Conservation (phyloP, 163 green algal species). For the Scenedesmus sp. region DNA sequence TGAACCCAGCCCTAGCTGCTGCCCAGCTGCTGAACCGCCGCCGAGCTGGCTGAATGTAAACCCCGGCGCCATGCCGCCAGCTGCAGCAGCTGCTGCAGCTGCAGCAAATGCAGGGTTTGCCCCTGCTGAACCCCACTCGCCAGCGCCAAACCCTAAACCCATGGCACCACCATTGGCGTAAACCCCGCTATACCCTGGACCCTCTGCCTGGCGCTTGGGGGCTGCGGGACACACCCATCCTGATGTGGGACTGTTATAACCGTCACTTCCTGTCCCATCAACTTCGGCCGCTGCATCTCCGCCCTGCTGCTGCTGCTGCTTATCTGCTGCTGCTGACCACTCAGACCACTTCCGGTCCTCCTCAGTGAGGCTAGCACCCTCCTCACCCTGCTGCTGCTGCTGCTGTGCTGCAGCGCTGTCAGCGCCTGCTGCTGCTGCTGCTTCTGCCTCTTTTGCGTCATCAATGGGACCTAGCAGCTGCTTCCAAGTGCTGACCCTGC, state of each 20-base stretch:
- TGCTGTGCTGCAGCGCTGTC: neutral
- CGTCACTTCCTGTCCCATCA: neutral
- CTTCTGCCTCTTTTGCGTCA: neutral
- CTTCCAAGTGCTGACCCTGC: neutral
- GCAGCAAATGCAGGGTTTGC: neutral
- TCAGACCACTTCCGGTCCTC: neutral
- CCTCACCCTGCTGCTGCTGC: neutral
- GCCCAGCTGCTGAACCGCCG: neutral
- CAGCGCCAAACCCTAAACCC: neutral
- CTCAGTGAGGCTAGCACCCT: neutral
- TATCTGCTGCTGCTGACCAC: neutral
- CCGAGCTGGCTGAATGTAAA: slow-evolving; percentile 23
- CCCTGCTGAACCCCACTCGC: neutral
- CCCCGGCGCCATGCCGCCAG: neutral
- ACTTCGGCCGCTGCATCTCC: neutral
- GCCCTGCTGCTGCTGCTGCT: neutral
- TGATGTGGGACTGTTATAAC: neutral
- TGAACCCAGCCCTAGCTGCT: neutral
- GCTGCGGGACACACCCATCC: slow-evolving; percentile 33
- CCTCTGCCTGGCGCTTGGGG: slow-evolving; percentile 11
- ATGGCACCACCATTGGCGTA: neutral
- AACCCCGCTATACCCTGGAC: neutral
- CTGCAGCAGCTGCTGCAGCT: slow-evolving; percentile 24
- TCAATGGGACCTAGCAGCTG: neutral
- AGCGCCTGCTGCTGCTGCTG: neutral